Evolutionary conservation across 768 basidiomycete species (phyloP), one percentile per base, ranked within the genome.

Genomic region (Brasilioporus rufonigricans): DNA sequence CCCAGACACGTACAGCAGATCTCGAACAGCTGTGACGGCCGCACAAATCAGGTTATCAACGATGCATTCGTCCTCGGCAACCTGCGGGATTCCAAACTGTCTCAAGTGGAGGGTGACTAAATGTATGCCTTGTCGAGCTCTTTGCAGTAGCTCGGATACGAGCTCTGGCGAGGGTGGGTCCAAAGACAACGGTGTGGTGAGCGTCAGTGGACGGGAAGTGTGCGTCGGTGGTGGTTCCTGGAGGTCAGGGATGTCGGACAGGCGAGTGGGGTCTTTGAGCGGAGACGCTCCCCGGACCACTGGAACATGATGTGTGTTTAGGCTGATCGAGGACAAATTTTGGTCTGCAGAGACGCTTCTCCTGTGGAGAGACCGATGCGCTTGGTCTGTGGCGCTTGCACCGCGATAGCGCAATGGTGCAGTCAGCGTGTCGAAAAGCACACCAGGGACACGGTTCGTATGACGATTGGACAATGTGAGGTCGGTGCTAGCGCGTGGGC

Each of bases 1-100:
- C 13, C 84, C 81, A 26, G 84, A 76, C 19, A 84, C 76, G 57
- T 86, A 90, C 14, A 91, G 77, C 29, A 91, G 77, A 61, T 88
- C 84, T 35, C 89, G 83, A 40, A 90, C 84, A 10, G 83, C 74
- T 2, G 82, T 72, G 32, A 91, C 85, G 14, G 83, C 80, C 27
- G 73, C 70, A 43, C 78, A 70, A 44, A 91, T 84, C 24, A 86
- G 75, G 24, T 76, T 73, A 57, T 90, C 84, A 64, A 90, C 78
- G 52, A 76, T 74, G 38, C 73, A 69, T 61, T 83, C 82, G 50
- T 87, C 81, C 49, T 81, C 81, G 4, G 74, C 66, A 45, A 72
- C 71, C 29, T 80, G 78, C 8, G 76, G 71, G 13, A 77, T 57
- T 43, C 76, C 76, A 60, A 77, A 72, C 10, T 77, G 62, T 59